Percentiles rank a stretch among this genome's conserved stretches.
These are phyloP conservation scores for Cardamine occulta DNA, from an alignment of 345 rosid species.

Conservation along the genomic window DNA sequence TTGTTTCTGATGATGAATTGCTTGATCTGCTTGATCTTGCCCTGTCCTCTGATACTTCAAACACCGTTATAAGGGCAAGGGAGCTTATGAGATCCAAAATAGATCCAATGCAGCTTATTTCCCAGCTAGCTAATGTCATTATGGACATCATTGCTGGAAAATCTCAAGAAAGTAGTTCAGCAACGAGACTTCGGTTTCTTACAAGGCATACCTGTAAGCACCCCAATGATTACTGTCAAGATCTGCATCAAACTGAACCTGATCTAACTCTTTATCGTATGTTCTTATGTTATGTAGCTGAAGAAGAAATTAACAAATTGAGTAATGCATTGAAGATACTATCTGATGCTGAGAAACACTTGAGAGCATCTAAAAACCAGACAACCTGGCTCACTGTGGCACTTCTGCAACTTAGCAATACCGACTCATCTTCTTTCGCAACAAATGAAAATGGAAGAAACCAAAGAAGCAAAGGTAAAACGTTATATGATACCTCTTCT, in stretches of 20 bases:
- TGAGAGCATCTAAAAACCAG: constrained; percentile 88
- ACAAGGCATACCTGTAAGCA: constrained; percentile 66
- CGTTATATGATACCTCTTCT: not conserved
- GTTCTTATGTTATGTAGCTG: constrained; percentile 54
- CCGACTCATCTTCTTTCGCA: constrained; percentile 56
- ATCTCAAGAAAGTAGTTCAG: constrained; percentile 64
- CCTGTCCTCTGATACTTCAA: constrained; percentile 88
- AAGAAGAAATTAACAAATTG: constrained; percentile 72
- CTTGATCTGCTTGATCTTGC: constrained; percentile 91
- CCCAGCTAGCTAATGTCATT: constrained; percentile 91
- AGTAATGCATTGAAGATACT: constrained; percentile 81
- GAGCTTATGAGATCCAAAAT: constrained; percentile 93
- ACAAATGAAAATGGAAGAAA: constrained; percentile 53
- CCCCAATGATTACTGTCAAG: not conserved
- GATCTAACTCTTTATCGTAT: not conserved
- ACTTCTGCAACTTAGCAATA: constrained; percentile 77
- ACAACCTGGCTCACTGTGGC: constrained; percentile 98
- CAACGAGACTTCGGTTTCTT: constrained; percentile 58
- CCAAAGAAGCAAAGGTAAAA: constrained; percentile 59
- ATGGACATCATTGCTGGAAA: constrained; percentile 89
- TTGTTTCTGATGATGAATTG: constrained; percentile 93
- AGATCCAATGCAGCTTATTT: constrained; percentile 92
- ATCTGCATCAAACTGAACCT: not conserved
- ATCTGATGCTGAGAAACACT: constrained; percentile 91
- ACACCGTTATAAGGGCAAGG: constrained; percentile 87